Base-by-base conservation (phyloP, 2,329 filamentous ascomycete species). In the Pseudogymnoascus sp. region DNA sequence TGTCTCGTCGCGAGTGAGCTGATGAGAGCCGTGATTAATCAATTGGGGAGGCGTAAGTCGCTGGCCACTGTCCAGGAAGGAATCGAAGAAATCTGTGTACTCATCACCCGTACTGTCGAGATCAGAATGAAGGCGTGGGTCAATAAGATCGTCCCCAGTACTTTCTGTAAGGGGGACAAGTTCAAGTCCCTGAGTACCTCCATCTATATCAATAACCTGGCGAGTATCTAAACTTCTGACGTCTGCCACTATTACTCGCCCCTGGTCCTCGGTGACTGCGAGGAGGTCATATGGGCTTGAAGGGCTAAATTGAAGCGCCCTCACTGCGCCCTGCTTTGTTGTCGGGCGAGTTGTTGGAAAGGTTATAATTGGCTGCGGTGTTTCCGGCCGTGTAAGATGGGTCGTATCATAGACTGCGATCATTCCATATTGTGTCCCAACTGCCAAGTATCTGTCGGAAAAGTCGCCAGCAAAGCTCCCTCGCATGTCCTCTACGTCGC, bases 231-330 rank as follows among this genome's bases (percentile, higher is more conserved):
- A 83, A 67, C 79, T 82, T 31, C 89, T 82, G 59, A 90, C 76
- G 73, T 94, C 90, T 4, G 87, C 87, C 39, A 93, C 79, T 37
- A 88, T 90, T 13, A 92, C 79, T 62, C 86, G 81, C 3, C 87
- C 89, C 65, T 89, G 87, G 69, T 96, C 90, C 74, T 99, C 94
- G 7, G 92, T 90, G 92, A 94, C 97, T 5, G 95, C 89, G 40
- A 99, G 78, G 15, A 99, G 82, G 71, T 97, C 93, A 79, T 88
- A 93, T 0, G 92, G 90, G 1, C 89, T 89, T n/a, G 33, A 59
- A 0, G 93, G 92, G 4, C 90, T 92, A 72, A 99, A 99, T 1
- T 88, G 82, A 89, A 97, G 95, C 64, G 92, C 90, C 65, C 94
- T 84, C 60, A 97, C 86, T 33, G 93, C 92, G 45, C 93, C 93